These are phyloP conservation scores for Nigrospora oryzae DNA, from an alignment of 2,329 filamentous ascomycete genomes.

Conservation along the genomic window DNA sequence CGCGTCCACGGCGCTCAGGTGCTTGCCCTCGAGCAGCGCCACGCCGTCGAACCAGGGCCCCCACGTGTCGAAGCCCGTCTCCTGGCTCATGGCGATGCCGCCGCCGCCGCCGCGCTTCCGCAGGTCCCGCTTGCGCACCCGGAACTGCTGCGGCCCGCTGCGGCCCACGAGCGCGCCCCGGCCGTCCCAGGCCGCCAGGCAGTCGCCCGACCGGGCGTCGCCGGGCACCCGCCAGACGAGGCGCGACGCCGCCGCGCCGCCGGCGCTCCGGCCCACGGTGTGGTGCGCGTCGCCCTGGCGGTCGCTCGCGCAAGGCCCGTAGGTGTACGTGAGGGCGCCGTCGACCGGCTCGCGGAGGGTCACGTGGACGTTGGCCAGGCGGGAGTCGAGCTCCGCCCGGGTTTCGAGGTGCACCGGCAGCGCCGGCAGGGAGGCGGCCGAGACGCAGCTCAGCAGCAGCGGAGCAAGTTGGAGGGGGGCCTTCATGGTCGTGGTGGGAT, in stretches of 20 bases:
- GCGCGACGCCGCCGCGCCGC: slow-evolving; percentile 11
- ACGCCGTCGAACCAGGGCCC: slow-evolving; percentile 63
- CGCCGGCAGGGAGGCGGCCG: slow-evolving; percentile 2
- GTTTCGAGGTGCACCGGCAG: slow-evolving; percentile 26
- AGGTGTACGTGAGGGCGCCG: slow-evolving; percentile 21
- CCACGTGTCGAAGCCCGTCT: slow-evolving; percentile 33
- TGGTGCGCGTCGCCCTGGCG: slow-evolving; percentile 15
- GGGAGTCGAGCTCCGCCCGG: slow-evolving; percentile 20
- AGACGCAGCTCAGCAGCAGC: slow-evolving; percentile 2
- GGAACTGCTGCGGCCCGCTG: slow-evolving; percentile 23
- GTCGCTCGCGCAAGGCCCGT: slow-evolving; percentile 18
- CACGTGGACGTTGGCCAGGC: slow-evolving; percentile 24
- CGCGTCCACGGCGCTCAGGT: slow-evolving; percentile 43
- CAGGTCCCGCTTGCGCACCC: slow-evolving; percentile 15
- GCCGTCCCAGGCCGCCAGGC: slow-evolving; percentile 29
- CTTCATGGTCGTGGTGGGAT: not conserved
- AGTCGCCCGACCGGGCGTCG: slow-evolving; percentile 22
- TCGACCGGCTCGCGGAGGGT: slow-evolving; percentile 13
- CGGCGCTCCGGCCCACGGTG: slow-evolving; percentile 11
- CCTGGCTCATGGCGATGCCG: slow-evolving; percentile 39
- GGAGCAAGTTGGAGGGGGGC: slow-evolving; percentile 1
- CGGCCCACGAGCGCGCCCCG: slow-evolving; percentile 22
- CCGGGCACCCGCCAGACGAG: slow-evolving; percentile 25
- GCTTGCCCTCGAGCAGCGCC: slow-evolving; percentile 44
- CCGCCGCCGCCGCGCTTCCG: slow-evolving; percentile 11